Evolutionary conservation across 805 yeast species (phyloP).

Genomic region (Scheffersomyces amazonensis): DNA sequence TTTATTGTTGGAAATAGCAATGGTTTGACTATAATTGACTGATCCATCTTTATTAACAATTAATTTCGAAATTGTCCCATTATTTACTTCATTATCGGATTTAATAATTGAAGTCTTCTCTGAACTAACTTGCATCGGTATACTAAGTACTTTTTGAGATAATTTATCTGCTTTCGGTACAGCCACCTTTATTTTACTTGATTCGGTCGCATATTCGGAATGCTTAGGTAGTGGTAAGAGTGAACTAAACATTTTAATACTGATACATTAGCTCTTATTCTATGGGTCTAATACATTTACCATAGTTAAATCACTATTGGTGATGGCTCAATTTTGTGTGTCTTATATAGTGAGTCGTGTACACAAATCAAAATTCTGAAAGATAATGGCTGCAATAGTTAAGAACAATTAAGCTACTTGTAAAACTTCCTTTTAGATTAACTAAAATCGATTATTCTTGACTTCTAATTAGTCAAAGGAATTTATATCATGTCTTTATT

Average conservation of each 20-base stretch:
- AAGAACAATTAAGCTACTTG: no score
- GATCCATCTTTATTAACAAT: conserved; percentile 25
- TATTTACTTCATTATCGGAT: background rate
- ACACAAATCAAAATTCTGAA: no score
- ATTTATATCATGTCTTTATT: no score
- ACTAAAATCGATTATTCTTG: no score
- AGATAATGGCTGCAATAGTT: no score
- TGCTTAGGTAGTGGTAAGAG: conserved; percentile 32
- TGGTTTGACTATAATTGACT: conserved; percentile 23
- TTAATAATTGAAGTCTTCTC: background rate
- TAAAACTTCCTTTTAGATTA: no score
- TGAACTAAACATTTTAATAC: conserved; percentile 38
- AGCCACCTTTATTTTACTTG: conserved; percentile 2
- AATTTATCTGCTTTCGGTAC: background rate
- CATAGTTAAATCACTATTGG: no score
- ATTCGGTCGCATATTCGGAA: conserved; percentile 7
- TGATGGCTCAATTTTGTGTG: no score
- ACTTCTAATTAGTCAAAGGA: no score
- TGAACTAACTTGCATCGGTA: conserved; percentile 2
- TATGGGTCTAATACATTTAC: no score
- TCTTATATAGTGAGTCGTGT: no score
- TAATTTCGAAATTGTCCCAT: conserved; percentile 15
- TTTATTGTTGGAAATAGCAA: conserved; percentile 12
- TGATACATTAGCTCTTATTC: no score
- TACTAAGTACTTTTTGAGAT: background rate